Evolutionary conservation across 192 early-diverging fungal species (phyloP), one percentile per base, ranked within the genome.

Genomic region (Gigaspora rosea): DNA sequence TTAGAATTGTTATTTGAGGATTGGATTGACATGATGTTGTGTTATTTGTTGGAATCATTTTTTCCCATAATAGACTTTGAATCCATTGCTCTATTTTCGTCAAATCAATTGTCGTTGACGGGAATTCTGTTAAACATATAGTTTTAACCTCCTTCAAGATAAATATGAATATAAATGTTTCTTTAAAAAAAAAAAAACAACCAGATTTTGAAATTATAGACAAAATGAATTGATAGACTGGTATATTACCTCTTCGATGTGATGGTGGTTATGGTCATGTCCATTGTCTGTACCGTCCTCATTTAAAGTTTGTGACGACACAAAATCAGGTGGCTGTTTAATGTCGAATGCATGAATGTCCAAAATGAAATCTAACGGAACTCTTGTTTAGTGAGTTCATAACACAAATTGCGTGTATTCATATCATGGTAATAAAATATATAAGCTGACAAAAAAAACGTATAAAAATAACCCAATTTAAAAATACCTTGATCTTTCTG

Each of bases 51-150:
- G 90, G 88, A 32, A 91, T 82, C 4, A 79, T 80, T 15, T 87
- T 84, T 12, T 91, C 90, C 90, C 90, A 91, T 13, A 91, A 80
- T 51, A 96, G 78, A 58, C 81, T 78, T 76, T 93, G 95, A 6
- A 96, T 80, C 95, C 95, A 96, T 62, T 84, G 80, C 57, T 96
- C 91, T 16, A 94, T 79, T n/a, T 73, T 61, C 36, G 81, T n/a
- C 63, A 87, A 85, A 27, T 78, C 70, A 59, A 94, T 74, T 4
- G 77, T 73, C 36, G 6, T 13, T 15, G 27, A 16, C 8, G 73
- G 73, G 49, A 75, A 51, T 20, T 73, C 54, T 18, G 49, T 27
- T 51, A 75, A 18, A 32, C 73, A 75, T 20, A 75, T 52, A 2
- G 73, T 75, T 64, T 32, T 46, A 35, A 75, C 73, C 8, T 50